Percentiles rank a stretch among this genome's conserved stretches.
phyloP scores from a whole-genome alignment of 1,284 basidiomycete species.

The Ganoderma sp. region DNA sequence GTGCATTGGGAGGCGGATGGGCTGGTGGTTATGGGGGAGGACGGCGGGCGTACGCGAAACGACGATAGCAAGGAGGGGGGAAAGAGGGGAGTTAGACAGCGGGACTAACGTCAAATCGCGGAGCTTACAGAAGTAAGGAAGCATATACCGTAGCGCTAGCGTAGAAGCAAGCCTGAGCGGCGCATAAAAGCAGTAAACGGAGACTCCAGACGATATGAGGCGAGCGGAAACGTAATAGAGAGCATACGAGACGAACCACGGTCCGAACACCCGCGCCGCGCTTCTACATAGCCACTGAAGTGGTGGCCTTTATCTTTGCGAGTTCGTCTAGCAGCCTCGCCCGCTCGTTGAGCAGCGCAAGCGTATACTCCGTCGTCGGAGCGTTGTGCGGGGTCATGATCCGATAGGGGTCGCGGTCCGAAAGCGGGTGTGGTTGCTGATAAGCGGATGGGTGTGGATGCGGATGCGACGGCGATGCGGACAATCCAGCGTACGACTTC shows the following conservation, averaged over 20 bases:
- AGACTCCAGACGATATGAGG: background rate
- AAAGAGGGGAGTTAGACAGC: background rate
- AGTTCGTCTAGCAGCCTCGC: conserved; percentile 55
- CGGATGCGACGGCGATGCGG: conserved; percentile 14
- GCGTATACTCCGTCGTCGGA: conserved; percentile 48
- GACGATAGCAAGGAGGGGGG: background rate
- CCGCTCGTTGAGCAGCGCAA: conserved; percentile 57
- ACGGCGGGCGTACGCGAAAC: background rate
- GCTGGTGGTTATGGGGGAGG: background rate
- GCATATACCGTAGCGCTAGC: background rate
- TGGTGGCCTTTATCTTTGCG: conserved; percentile 42
- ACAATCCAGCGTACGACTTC: conserved; percentile 21
- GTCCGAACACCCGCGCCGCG: background rate
- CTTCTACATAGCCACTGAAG: conserved; percentile 11
- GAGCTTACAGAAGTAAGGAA: background rate
- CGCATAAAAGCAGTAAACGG: background rate
- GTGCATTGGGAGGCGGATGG: too few species aligned
- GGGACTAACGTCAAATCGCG: background rate
- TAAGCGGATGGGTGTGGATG: background rate
- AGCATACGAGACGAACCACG: background rate
- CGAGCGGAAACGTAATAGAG: background rate
- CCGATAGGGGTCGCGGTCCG: conserved; percentile 19
- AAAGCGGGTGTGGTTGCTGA: background rate
- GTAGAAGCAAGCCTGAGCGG: background rate
- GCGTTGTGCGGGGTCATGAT: conserved; percentile 46